A percentile compares a stretch with the other conserved stretches of the same genome.
Evolutionary conservation across 1,284 basidiomycete species (phyloP).

Genomic region (Apiotrichum montevideense): DNA sequence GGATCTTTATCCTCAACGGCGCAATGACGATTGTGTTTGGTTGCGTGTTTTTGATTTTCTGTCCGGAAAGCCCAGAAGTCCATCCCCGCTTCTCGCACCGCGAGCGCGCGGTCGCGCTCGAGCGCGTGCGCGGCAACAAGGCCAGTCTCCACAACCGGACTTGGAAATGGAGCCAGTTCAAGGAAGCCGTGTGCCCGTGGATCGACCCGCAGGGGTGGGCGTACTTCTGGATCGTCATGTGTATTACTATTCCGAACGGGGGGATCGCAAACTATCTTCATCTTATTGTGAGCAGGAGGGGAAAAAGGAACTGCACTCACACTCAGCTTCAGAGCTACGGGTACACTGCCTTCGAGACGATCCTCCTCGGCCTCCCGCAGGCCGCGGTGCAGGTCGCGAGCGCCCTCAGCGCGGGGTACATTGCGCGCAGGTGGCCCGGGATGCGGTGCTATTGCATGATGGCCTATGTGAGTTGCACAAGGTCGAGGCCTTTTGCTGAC

Average conservation of each 20-base stretch:
- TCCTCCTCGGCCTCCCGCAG: conserved; percentile 32
- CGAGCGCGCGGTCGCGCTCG: conserved; percentile 30
- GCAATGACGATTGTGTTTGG: conserved; percentile 32
- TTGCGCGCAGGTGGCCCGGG: conserved; percentile 23
- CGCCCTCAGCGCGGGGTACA: conserved; percentile 26
- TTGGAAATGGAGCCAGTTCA: conserved; percentile 38
- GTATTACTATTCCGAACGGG: conserved; percentile 26
- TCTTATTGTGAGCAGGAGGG: conserved; percentile 13
- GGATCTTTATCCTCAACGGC: conserved; percentile 38
- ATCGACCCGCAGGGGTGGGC: conserved; percentile 28
- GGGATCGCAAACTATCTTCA: conserved; percentile 22
- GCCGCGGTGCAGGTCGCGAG: conserved; percentile 30
- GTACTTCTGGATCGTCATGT: conserved; percentile 12
- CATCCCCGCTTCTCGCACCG: conserved; percentile 21
- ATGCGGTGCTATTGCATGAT: conserved; percentile 24
- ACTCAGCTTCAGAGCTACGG: conserved; percentile 32
- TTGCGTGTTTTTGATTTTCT: conserved; percentile 25
- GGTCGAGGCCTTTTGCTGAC: background rate
- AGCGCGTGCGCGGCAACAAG: conserved; percentile 37
- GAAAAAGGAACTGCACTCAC: background rate
- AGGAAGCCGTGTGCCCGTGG: conserved; percentile 33
- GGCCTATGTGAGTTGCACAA: conserved; percentile 1
- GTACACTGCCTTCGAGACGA: conserved; percentile 31
- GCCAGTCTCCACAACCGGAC: conserved; percentile 25
- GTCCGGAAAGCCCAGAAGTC: conserved; percentile 31